These are phyloP conservation scores for Cydonia oblonga DNA, from an alignment of 331 rosid genomes.

Conservation along the genomic window DNA sequence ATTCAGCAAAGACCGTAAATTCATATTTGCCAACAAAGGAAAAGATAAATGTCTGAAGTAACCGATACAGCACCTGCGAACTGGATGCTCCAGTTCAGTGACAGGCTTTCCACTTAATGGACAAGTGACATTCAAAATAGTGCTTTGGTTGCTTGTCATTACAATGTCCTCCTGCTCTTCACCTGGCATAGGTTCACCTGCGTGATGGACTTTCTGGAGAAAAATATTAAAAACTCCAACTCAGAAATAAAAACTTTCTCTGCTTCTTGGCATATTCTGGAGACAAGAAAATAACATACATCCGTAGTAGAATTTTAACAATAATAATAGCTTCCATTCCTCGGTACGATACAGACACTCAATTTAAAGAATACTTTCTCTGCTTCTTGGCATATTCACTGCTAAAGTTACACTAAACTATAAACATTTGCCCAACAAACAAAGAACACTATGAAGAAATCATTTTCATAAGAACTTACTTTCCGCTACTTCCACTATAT, in stretches of 20 bases:
- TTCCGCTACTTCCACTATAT: background rate
- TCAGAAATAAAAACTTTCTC: no score
- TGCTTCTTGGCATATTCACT: background rate
- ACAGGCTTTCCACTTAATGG: constrained; percentile 81
- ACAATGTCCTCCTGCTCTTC: constrained; percentile 88
- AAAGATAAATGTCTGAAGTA: background rate
- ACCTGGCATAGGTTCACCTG: constrained; percentile 85
- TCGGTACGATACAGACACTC: background rate
- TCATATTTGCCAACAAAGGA: background rate
- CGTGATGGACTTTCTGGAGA: constrained; percentile 81
- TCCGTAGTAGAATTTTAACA: no score
- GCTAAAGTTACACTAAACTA: background rate
- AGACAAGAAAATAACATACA: no score
- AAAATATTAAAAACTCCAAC: constrained; percentile 10
- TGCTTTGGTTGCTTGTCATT: constrained; percentile 73
- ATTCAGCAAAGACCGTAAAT: background rate
- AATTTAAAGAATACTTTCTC: background rate
- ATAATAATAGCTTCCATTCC: background rate
- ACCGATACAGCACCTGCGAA: constrained; percentile 56
- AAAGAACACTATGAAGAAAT: background rate
- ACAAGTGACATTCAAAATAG: constrained; percentile 53
- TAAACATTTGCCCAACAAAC: background rate
- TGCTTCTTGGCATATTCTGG: no score
- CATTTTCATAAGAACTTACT: background rate
- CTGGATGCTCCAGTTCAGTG: constrained; percentile 58